Conservation (phyloP, 2,329 filamentous ascomycete species). For the Exophiala viscosa region DNA sequence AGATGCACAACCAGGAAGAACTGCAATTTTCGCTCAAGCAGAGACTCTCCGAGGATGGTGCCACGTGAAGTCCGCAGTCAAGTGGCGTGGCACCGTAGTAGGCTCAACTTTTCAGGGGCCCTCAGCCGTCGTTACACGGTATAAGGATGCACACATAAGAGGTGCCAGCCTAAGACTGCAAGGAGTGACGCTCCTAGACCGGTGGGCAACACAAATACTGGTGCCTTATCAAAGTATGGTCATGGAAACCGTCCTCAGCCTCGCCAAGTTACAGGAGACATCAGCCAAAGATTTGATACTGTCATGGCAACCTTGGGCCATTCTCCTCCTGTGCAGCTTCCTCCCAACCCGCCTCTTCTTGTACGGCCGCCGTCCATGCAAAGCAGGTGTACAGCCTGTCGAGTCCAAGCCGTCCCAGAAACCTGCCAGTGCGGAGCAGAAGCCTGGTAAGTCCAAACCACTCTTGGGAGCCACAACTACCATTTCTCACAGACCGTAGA, state of each 20-base stretch:
- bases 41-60: no score
- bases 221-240: background rate
- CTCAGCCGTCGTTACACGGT: no score
- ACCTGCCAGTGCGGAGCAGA: background rate
- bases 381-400: background rate
- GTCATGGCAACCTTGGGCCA: background rate
- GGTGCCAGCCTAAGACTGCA: no score
- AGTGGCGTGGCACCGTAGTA: no score
- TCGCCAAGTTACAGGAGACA: background rate
- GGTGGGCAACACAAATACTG: no score
- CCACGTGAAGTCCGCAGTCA: no score
- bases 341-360: background rate
- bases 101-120: no score
- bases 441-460: background rate
- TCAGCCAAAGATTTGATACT: background rate
- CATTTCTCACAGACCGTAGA: background rate
- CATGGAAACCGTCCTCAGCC: background rate
- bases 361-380: background rate
- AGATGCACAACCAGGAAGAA: no score
- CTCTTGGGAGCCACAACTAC: background rate
- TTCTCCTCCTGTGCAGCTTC: background rate
- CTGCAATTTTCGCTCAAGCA: no score
- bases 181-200: no score
- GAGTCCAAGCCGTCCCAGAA: background rate
- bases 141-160: no score